Percentiles rank a stretch among this genome's conserved stretches.
phyloP scores from a whole-genome alignment of 768 basidiomycete species.

The Boletus tomentosulus region DNA sequence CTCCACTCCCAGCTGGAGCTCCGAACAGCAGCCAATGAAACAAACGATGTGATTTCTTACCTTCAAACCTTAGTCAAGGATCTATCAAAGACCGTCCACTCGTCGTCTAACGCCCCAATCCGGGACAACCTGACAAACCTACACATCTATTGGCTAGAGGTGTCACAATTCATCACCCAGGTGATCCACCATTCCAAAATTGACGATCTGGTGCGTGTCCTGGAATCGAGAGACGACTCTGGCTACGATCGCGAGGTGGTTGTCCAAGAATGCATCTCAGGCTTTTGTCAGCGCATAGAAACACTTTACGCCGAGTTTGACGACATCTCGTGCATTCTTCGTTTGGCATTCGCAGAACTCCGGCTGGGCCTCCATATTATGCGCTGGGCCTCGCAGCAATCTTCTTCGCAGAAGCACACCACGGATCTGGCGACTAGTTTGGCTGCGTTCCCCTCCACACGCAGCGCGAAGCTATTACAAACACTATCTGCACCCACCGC shows the following conservation, averaged over 20 bases:
- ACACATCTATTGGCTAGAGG: slow-evolving; percentile 69
- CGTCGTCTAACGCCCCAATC: slow-evolving; percentile 28
- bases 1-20: slow-evolving; percentile 56
- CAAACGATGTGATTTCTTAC: slow-evolving; percentile 45
- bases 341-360: slow-evolving; percentile 59
- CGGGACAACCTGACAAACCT: slow-evolving; percentile 46
- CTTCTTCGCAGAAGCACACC: slow-evolving; percentile 14
- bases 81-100: slow-evolving; percentile 21
- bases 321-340: slow-evolving; percentile 69
- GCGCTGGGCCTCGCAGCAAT: slow-evolving; percentile 25
- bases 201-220: slow-evolving; percentile 39
- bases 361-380: slow-evolving; percentile 69
- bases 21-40: slow-evolving; percentile 50
- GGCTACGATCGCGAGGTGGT: slow-evolving; percentile 58
- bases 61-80: slow-evolving; percentile 38
- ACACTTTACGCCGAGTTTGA: slow-evolving; percentile 62
- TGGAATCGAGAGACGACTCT: slow-evolving; percentile 35
- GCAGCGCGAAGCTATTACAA: slow-evolving; percentile 37
- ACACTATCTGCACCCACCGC: slow-evolving; percentile 11
- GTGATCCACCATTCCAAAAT: slow-evolving; percentile 48
- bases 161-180: slow-evolving; percentile 68
- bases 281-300: slow-evolving; percentile 71
- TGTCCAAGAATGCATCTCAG: slow-evolving; percentile 72
- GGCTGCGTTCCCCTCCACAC: slow-evolving; percentile 52
- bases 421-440: slow-evolving; percentile 33